phyloP scores from a whole-genome alignment of 2,329 filamentous ascomycete species.

The Boeremia exigua region DNA sequence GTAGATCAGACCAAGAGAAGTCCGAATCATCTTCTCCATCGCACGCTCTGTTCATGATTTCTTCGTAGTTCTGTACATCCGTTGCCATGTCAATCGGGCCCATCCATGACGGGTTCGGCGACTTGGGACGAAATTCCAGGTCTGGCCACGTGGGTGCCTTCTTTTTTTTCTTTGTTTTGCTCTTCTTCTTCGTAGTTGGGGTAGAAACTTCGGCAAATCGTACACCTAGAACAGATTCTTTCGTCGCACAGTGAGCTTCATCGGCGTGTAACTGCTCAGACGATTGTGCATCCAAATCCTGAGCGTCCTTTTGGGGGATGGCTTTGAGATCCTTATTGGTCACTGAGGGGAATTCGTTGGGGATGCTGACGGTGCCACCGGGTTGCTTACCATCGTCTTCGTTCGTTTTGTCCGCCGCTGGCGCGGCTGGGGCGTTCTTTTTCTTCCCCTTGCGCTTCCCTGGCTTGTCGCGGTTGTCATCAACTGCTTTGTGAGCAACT shows the following conservation, averaged over 20 bases:
- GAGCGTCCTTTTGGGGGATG: background rate
- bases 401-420: background rate
- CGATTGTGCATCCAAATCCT: conserved; percentile 8
- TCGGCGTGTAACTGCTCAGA: conserved; percentile 7
- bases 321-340: conserved; percentile 23
- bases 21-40: conserved; percentile 11
- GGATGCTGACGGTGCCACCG: conserved; percentile 12
- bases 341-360: conserved; percentile 17
- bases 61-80: conserved; percentile 3
- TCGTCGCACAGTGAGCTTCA: conserved; percentile 6
- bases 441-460: conserved; percentile 9
- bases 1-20: conserved; percentile 12
- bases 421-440: background rate
- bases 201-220: background rate
- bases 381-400: conserved; percentile 18
- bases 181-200: conserved; percentile 42
- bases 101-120: conserved; percentile 13
- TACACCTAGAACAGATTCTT: conserved; percentile 2
- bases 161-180: conserved; percentile 47
- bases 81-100: conserved; percentile 9
- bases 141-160: conserved; percentile 1
- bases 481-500: background rate
- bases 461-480: conserved; percentile 2
- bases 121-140: conserved; percentile 4
- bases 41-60: conserved; percentile 5